phyloP scores from a whole-genome alignment of 495 filamentous ascomycete species.

The Xylaria cubensis region DNA sequence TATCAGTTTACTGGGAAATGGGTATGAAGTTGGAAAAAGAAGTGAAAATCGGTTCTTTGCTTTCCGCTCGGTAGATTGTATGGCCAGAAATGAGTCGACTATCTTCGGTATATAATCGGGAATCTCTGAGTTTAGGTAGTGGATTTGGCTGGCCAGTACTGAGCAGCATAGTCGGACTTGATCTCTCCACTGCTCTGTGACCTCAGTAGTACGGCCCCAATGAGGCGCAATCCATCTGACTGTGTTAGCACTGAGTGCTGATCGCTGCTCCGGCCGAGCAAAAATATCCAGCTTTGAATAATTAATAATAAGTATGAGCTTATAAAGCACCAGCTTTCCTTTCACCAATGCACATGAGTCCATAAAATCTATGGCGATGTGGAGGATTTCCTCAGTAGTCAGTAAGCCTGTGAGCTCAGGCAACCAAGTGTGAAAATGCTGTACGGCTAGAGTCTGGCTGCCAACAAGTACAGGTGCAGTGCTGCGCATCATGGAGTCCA shows the following conservation, averaged over 20 bases:
- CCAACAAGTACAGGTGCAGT: slow-evolving; percentile 84
- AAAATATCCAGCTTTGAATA: slow-evolving; percentile 83
- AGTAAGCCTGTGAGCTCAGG: slow-evolving; percentile 83
- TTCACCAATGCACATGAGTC: slow-evolving; percentile 87
- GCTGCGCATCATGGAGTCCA: slow-evolving; percentile 89
- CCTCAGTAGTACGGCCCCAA: slow-evolving; percentile 78
- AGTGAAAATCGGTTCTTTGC: slow-evolving; percentile 77
- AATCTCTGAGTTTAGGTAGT: slow-evolving; percentile 77
- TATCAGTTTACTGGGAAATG: slow-evolving; percentile 79
- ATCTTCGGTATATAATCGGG: slow-evolving; percentile 90
- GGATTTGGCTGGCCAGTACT: slow-evolving; percentile 82
- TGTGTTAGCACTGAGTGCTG: slow-evolving; percentile 78
- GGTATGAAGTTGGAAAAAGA: slow-evolving; percentile 88
- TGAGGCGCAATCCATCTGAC: slow-evolving; percentile 91
- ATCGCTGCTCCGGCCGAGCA: slow-evolving; percentile 73
- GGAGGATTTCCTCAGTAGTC: slow-evolving; percentile 81
- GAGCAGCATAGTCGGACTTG: slow-evolving; percentile 93
- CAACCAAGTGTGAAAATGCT: slow-evolving; percentile 96
- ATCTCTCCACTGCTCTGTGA: slow-evolving; percentile 87
- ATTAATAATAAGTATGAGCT: slow-evolving; percentile 89
- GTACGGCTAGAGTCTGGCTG: slow-evolving; percentile 92
- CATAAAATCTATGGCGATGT: slow-evolving; percentile 91
- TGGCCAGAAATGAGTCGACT: slow-evolving; percentile 82
- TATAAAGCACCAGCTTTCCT: slow-evolving; percentile 93
- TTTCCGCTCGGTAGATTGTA: slow-evolving; percentile 67